These are phyloP conservation scores for Auriscalpium vulgare DNA, from an alignment of 768 basidiomycete species.

Conservation along the genomic window DNA sequence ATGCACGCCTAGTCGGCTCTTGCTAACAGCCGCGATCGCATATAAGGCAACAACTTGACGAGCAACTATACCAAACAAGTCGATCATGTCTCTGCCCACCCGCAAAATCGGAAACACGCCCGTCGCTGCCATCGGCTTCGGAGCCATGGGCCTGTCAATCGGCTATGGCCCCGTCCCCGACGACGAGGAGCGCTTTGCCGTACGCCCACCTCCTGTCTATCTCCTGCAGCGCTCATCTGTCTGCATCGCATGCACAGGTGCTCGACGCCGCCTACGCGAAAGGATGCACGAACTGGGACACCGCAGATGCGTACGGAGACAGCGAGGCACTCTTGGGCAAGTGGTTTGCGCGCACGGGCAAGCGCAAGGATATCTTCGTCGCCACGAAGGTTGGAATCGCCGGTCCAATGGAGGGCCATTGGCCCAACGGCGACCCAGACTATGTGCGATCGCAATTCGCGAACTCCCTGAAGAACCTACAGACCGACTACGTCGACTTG, in stretches of 20 bases:
- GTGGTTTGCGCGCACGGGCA: slow-evolving; percentile 43
- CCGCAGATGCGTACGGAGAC: slow-evolving; percentile 32
- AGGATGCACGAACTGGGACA: slow-evolving; percentile 40
- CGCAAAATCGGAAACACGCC: slow-evolving; percentile 35
- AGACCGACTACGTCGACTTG: slow-evolving; percentile 30
- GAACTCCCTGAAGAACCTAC: slow-evolving; percentile 30
- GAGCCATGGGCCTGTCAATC: slow-evolving; percentile 46
- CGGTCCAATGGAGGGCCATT: slow-evolving; percentile 6
- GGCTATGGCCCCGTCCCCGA: slow-evolving; percentile 34
- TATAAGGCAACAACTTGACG: too few relatives aligned
- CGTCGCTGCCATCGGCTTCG: slow-evolving; percentile 47
- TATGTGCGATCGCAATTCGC: slow-evolving; percentile 32
- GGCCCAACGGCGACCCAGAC: slow-evolving; percentile 18
- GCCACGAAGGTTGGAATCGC: slow-evolving; percentile 48
- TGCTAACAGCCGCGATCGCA: too few relatives aligned
- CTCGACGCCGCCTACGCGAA: slow-evolving; percentile 30
- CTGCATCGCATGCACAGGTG: slow-evolving; percentile 19
- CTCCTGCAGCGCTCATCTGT: slow-evolving; percentile 16
- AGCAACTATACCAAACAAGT: neutral
- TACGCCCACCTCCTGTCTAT: slow-evolving; percentile 13
- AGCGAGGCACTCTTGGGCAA: slow-evolving; percentile 39
- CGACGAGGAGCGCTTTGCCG: slow-evolving; percentile 55
- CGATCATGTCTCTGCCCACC: slow-evolving; percentile 18
- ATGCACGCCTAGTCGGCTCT: too few relatives aligned
- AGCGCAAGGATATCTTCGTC: slow-evolving; percentile 46